These are phyloP conservation scores for Tricholoma hemisulphureum DNA, from an alignment of 768 basidiomycete species.

Conservation along the genomic window DNA sequence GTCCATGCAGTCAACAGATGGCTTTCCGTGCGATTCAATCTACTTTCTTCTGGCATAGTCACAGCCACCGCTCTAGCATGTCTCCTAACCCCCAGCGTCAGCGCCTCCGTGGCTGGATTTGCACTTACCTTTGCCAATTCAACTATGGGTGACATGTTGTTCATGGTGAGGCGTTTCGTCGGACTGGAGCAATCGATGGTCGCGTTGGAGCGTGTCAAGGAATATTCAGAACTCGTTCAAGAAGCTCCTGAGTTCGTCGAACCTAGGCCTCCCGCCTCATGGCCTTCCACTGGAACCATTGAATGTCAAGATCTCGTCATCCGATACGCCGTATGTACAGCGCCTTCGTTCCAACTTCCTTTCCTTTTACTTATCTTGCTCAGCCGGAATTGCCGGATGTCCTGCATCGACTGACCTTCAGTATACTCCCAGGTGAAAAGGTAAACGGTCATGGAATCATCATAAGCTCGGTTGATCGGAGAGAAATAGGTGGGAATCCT, in stretches of 20 bases:
- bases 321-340: slow-evolving; percentile 64
- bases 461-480: not conserved
- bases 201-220: slow-evolving; percentile 85
- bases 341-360: not conserved
- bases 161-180: slow-evolving; percentile 76
- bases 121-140: slow-evolving; percentile 80
- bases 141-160: slow-evolving; percentile 68
- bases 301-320: slow-evolving; percentile 74
- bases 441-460: slow-evolving; percentile 31
- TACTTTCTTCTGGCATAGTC: slow-evolving; percentile 72
- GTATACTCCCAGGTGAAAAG: slow-evolving; percentile 74
- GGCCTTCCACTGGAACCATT: slow-evolving; percentile 74
- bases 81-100: slow-evolving; percentile 66
- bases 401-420: slow-evolving; percentile 75
- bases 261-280: slow-evolving; percentile 72
- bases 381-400: slow-evolving; percentile 87
- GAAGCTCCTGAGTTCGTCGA: slow-evolving; percentile 86
- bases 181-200: slow-evolving; percentile 92
- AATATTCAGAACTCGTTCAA: slow-evolving; percentile 75
- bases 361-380: not conserved
- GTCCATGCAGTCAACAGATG: slow-evolving; percentile 75
- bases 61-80: slow-evolving; percentile 70
- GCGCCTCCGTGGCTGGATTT: slow-evolving; percentile 83
- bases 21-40: slow-evolving; percentile 84
- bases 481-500: slow-evolving; percentile 63